phyloP scores from a whole-genome alignment of 306 rosid species.

The Heteromeles arbutifolia region DNA sequence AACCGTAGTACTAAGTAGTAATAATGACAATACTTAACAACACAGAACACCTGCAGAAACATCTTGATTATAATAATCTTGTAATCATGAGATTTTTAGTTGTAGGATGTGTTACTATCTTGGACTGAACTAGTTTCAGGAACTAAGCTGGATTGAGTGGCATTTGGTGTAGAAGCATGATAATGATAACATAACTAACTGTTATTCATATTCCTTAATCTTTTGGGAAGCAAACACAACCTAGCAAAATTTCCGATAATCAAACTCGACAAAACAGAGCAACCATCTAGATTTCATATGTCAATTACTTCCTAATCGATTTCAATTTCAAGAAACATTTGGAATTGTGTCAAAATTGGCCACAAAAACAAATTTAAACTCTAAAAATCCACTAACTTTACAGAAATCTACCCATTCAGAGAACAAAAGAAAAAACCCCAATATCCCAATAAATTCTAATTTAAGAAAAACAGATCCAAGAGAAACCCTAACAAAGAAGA shows the following conservation, averaged over 20 bases:
- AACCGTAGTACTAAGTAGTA: too few species aligned
- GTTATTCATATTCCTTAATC: neutral
- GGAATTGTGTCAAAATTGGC: neutral
- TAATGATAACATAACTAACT: neutral
- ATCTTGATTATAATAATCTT: too few species aligned
- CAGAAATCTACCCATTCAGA: neutral
- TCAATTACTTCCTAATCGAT: neutral
- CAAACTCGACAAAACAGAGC: neutral
- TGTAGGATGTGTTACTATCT: too few species aligned
- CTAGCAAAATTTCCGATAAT: neutral
- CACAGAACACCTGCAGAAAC: too few species aligned
- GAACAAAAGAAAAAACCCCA: neutral
- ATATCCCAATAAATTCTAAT: neutral
- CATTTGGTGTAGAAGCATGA: rapidly evolving
- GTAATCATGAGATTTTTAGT: neutral
- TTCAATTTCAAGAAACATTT: neutral
- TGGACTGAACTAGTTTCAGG: rapidly evolving
- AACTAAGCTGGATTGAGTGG: rapidly evolving
- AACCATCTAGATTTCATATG: neutral
- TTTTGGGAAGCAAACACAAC: neutral
- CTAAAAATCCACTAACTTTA: neutral
- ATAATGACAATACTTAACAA: too few species aligned
- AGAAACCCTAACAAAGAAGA: too few species aligned
- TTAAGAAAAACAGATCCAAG: neutral
- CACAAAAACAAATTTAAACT: neutral